Evolutionary conservation across 352 stramenopile species (phyloP).

Genomic region (Pythium biforme): DNA sequence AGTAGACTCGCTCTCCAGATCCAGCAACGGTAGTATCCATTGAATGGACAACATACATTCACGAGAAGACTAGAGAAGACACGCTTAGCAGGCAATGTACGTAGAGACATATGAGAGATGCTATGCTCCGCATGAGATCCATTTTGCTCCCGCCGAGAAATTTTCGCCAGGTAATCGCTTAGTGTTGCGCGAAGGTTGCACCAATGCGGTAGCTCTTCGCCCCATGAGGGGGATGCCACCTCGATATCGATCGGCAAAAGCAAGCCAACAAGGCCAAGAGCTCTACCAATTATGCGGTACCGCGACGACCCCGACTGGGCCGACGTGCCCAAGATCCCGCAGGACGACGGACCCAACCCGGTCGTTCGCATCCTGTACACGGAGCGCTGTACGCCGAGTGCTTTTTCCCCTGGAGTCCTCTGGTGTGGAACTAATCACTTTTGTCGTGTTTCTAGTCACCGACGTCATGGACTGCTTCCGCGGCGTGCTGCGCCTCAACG

Average conservation of each 20-base stretch:
- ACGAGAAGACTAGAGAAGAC: background rate
- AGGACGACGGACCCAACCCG: slow-evolving; percentile 78
- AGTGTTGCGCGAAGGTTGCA: slow-evolving; percentile 26
- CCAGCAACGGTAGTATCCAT: background rate
- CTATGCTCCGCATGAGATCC: background rate
- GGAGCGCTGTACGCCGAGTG: slow-evolving; percentile 49
- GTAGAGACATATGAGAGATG: background rate
- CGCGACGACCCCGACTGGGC: slow-evolving; percentile 66
- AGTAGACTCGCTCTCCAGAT: background rate
- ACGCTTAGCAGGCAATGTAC: background rate
- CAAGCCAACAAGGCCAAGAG: slow-evolving; percentile 1
- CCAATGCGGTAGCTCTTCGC: slow-evolving; percentile 4
- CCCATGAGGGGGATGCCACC: background rate
- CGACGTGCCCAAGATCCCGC: slow-evolving; percentile 81
- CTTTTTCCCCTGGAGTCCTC: background rate
- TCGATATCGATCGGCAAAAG: background rate
- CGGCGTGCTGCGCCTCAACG: slow-evolving; percentile 88
- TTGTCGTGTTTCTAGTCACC: slow-evolving; percentile 41
- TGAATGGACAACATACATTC: too few relatives aligned
- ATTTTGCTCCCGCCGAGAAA: too few relatives aligned
- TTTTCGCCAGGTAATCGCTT: background rate
- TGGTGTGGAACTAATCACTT: background rate
- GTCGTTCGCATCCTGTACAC: slow-evolving; percentile 83
- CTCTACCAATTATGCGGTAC: slow-evolving; percentile 42
- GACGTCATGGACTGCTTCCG: slow-evolving; percentile 95